phyloP scores from a whole-genome alignment of 2,329 filamentous ascomycete species.

The Sarocladium oryzae region DNA sequence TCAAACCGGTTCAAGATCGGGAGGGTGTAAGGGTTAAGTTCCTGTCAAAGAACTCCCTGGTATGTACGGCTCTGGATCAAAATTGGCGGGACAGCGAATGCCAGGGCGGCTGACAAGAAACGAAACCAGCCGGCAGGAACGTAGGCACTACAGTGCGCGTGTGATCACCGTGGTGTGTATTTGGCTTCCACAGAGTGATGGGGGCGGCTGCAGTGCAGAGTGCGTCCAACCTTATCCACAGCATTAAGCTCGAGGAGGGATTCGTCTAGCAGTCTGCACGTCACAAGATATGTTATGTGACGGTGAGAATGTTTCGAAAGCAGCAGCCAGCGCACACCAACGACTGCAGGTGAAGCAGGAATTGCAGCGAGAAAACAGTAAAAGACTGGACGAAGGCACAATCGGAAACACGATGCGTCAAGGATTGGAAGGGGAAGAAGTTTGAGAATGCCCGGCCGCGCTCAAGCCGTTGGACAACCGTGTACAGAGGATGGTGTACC shows the following conservation, averaged over 20 bases:
- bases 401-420: slow-evolving; percentile 10
- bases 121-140: not conserved
- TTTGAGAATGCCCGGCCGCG: slow-evolving; percentile 2
- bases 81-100: not conserved
- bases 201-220: too few species aligned
- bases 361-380: slow-evolving; percentile 1
- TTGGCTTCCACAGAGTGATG: too few species aligned
- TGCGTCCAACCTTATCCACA: not conserved
- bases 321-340: not conserved
- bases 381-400: slow-evolving; percentile 6
- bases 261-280: not conserved
- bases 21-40: not conserved
- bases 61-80: too few species aligned
- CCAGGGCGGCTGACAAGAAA: slow-evolving; percentile 3
- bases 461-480: not conserved
- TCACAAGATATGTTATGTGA: slow-evolving; percentile 3
- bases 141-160: too few species aligned
- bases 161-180: too few species aligned
- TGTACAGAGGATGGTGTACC: not conserved
- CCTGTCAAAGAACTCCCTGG: not conserved
- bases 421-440: not conserved
- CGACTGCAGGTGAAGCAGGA: slow-evolving; percentile 1
- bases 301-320: slow-evolving; percentile 8
- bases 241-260: not conserved
- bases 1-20: not conserved